A percentile compares a stretch with the other conserved stretches of the same genome.
phyloP scores from a whole-genome alignment of 2,329 filamentous ascomycete species.

The Epicoccum nigrum region DNA sequence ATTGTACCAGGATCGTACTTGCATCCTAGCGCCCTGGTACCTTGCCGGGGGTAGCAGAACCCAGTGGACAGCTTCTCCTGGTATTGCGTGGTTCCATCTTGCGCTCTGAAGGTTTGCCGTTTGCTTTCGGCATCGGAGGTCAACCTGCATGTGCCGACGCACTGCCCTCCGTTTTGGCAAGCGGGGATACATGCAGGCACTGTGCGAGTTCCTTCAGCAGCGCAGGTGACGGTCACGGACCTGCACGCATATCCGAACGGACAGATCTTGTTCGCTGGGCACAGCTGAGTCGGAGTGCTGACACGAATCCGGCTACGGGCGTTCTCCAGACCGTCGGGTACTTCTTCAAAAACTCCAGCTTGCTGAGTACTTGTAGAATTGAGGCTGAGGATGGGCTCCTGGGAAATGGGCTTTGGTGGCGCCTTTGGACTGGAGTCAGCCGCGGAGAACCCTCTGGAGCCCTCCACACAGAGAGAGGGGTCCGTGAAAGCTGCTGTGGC shows the following conservation, averaged over 20 bases:
- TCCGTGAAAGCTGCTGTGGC: neutral
- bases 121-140: neutral
- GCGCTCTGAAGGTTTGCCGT: neutral
- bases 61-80: neutral
- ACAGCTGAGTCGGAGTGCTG: neutral
- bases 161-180: neutral
- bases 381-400: neutral
- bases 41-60: neutral
- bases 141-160: neutral
- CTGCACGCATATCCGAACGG: neutral
- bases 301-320: neutral
- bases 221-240: neutral
- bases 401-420: neutral
- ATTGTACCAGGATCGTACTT: no score
- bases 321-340: neutral
- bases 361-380: neutral
- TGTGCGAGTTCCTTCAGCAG: neutral
- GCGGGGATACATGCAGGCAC: neutral
- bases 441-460: neutral
- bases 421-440: neutral
- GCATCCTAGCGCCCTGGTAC: neutral
- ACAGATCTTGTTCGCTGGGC: neutral
- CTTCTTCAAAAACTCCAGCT: neutral
- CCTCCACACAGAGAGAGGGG: neutral
- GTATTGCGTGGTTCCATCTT: neutral